Evolutionary conservation across 352 stramenopile species (phyloP).

Genomic region (Saprolegnia diclina): DNA sequence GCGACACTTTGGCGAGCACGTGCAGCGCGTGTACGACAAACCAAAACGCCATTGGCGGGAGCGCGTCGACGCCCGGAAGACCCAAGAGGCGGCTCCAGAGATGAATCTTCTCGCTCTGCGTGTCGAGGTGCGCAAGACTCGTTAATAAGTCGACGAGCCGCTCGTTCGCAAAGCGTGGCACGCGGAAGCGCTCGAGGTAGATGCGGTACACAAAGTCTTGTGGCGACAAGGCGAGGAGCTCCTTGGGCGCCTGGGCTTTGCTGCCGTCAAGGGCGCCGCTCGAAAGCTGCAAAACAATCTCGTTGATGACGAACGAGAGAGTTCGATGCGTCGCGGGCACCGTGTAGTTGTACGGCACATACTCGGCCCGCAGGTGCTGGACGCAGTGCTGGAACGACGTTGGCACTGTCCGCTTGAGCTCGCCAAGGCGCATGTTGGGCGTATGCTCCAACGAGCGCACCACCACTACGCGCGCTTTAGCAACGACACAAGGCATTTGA

Average conservation of each 20-base stretch:
- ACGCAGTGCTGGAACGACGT: constrained; percentile 34
- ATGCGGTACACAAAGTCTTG: constrained; percentile 43
- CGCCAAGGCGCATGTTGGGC: constrained; percentile 30
- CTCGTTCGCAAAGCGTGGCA: constrained; percentile 36
- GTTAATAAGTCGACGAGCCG: constrained; percentile 44
- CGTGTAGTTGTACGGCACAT: constrained; percentile 37
- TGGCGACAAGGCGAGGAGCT: not conserved
- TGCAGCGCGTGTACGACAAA: constrained; percentile 47
- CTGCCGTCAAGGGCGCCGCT: constrained; percentile 32
- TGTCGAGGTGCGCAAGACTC: constrained; percentile 42
- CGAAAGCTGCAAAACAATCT: constrained; percentile 38
- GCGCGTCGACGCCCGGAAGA: constrained; percentile 35
- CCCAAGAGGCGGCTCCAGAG: constrained; percentile 43
- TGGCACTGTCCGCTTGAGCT: constrained; percentile 37
- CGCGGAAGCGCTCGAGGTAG: constrained; percentile 44
- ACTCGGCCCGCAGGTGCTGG: constrained; percentile 33
- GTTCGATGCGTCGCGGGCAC: constrained; percentile 35
- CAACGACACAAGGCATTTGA: no score
- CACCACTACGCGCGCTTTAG: no score
- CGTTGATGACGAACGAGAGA: constrained; percentile 49
- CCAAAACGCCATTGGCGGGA: constrained; percentile 44
- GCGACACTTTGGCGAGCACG: constrained; percentile 39
- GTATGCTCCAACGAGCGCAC: not conserved
- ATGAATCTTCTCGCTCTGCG: constrained; percentile 52
- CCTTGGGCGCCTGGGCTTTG: not conserved